phyloP scores from a whole-genome alignment of 805 yeast species.

The Candida tammaniensis region DNA sequence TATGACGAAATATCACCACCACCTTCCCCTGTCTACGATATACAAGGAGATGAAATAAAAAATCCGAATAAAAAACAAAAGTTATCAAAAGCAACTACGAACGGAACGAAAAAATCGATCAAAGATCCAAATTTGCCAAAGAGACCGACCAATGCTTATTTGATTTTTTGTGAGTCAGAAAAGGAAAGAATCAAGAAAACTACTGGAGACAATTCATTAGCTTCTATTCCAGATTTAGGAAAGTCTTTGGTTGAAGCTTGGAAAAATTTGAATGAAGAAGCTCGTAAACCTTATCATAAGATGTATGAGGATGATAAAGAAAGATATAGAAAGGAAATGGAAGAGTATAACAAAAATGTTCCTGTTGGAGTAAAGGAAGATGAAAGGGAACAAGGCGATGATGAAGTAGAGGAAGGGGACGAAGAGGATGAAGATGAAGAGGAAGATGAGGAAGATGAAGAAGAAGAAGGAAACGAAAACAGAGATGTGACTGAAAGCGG shows the following conservation, averaged over 20 bases:
- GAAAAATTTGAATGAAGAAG: slow-evolving; percentile 70
- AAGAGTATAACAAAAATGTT: slow-evolving; percentile 39
- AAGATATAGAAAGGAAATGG: slow-evolving; percentile 74
- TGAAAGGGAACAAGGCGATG: slow-evolving; percentile 8
- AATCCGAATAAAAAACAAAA: slow-evolving; percentile 15
- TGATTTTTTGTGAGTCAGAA: slow-evolving; percentile 82
- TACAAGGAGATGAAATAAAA: slow-evolving; percentile 29
- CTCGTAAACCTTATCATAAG: slow-evolving; percentile 68
- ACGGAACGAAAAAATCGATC: slow-evolving; percentile 11
- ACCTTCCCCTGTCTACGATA: slow-evolving; percentile 29
- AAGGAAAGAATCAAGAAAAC: slow-evolving; percentile 68
- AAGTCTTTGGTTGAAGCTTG: slow-evolving; percentile 81
- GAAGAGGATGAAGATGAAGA: slow-evolving; percentile 9
- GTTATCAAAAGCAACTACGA: not conserved
- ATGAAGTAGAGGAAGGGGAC: slow-evolving; percentile 7
- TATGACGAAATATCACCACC: slow-evolving; percentile 40
- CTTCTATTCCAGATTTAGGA: slow-evolving; percentile 55
- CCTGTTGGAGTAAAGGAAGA: slow-evolving; percentile 10
- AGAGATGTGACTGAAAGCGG: slow-evolving; percentile 1
- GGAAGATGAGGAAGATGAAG: slow-evolving; percentile 5
- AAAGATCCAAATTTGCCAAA: slow-evolving; percentile 87
- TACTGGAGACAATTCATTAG: slow-evolving; percentile 30
- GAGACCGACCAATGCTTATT: slow-evolving; percentile 86
- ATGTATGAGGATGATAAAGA: slow-evolving; percentile 75
- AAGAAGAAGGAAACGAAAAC: slow-evolving; percentile 4